These are phyloP conservation scores for Poterioochromonas sp. DNA, from an alignment of 352 stramenopile genomes.

Conservation along the genomic window DNA sequence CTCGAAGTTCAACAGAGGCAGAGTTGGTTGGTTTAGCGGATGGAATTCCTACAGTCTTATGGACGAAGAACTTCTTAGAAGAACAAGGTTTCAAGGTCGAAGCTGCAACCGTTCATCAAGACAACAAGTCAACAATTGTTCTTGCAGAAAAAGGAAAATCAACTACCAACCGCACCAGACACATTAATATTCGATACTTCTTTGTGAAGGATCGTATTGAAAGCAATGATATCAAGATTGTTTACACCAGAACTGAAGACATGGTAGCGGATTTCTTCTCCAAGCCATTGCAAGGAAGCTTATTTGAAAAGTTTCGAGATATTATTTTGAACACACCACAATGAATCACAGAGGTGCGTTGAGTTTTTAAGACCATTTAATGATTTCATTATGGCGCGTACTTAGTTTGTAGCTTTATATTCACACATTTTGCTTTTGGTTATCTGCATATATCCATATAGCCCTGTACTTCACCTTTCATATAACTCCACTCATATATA, in stretches of 20 bases:
- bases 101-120: background rate
- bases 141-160: conserved; percentile 11
- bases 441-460: conserved; percentile 17
- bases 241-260: background rate
- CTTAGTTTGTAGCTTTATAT: conserved; percentile 17
- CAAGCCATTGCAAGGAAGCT: conserved; percentile 2
- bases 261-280: conserved; percentile 24
- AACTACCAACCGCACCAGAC: background rate
- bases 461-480: conserved; percentile 10
- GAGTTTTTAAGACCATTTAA: conserved; percentile 17
- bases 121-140: conserved; percentile 4
- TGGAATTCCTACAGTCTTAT: background rate
- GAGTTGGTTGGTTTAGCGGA: conserved; percentile 19
- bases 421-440: conserved; percentile 14
- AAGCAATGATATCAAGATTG: conserved; percentile 1
- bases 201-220: conserved; percentile 12
- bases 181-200: conserved; percentile 26
- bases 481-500: conserved; percentile 17
- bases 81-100: conserved; percentile 8
- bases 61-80: conserved; percentile 10
- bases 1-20: background rate
- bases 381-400: conserved; percentile 13
- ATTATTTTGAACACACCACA: conserved; percentile 9
- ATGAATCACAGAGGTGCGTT: conserved; percentile 11
- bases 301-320: conserved; percentile 20